phyloP scores from a whole-genome alignment of 73 alveolate species.

The Paramecium biaurelia region DNA sequence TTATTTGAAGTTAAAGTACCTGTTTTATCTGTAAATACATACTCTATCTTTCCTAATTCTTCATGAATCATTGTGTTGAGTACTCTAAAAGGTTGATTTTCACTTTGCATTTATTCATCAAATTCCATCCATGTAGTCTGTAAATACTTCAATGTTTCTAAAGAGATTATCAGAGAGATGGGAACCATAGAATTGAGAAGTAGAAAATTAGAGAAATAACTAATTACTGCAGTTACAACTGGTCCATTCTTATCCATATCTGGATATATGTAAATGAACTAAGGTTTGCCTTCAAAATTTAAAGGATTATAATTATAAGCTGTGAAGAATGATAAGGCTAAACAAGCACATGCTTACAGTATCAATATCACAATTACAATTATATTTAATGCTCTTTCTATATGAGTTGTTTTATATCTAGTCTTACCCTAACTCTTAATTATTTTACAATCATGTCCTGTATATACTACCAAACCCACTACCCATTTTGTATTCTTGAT shows the following conservation, averaged over 20 bases:
- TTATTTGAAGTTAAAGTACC: conserved; percentile 65
- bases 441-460: conserved; percentile 66
- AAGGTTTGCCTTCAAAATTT: neutral
- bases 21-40: conserved; percentile 80
- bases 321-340: conserved; percentile 34
- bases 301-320: conserved; percentile 6
- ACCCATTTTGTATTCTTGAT: conserved; percentile 66
- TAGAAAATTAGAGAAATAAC: conserved; percentile 63
- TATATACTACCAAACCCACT: conserved; percentile 61
- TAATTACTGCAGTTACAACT: conserved; percentile 44
- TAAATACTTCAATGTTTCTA: conserved; percentile 56
- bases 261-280: neutral
- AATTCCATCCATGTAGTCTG: conserved; percentile 62
- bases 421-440: conserved; percentile 48
- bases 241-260: neutral
- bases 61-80: conserved; percentile 65
- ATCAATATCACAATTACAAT: conserved; percentile 23
- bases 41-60: conserved; percentile 77
- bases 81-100: conserved; percentile 40
- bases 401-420: conserved; percentile 53
- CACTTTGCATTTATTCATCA: conserved; percentile 63
- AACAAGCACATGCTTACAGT: conserved; percentile 3
- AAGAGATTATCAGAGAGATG: conserved; percentile 60
- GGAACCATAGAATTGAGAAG: conserved; percentile 67
- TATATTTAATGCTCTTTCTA: conserved; percentile 24